Percentiles rank a stretch among this genome's conserved stretches.
Evolutionary conservation across 805 yeast genomes (phyloP).

Genomic region (Lipomyces sp.): DNA sequence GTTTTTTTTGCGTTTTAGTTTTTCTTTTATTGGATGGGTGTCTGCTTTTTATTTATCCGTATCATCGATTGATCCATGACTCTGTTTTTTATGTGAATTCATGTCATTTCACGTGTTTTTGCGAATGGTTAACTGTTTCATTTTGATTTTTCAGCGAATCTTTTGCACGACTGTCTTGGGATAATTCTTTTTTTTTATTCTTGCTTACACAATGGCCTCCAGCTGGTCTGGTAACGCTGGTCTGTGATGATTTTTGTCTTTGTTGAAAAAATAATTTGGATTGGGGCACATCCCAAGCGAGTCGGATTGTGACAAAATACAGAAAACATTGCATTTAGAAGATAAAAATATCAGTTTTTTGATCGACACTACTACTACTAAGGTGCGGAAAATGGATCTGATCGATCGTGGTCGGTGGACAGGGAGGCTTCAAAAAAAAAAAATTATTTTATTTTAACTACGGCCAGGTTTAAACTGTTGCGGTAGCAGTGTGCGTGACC

Average conservation of each 20-base stretch:
- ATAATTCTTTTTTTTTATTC: neutral
- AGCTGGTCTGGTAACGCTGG: neutral
- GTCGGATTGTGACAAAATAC: neutral
- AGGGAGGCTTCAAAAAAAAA: too few relatives aligned
- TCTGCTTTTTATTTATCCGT: neutral
- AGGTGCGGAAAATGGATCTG: too few relatives aligned
- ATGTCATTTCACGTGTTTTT: neutral
- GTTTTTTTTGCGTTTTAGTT: neutral
- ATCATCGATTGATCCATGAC: neutral
- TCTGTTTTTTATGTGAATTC: slow-evolving; percentile 1
- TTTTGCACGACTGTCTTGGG: neutral
- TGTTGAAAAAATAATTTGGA: neutral
- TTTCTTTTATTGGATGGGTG: neutral
- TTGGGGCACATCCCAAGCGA: neutral
- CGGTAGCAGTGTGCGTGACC: too few relatives aligned
- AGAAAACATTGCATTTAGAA: neutral
- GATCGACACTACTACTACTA: too few relatives aligned
- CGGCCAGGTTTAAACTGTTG: too few relatives aligned
- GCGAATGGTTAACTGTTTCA: too few relatives aligned
- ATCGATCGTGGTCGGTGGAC: too few relatives aligned
- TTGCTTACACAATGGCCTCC: neutral
- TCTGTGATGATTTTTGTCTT: neutral
- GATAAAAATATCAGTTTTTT: too few relatives aligned
- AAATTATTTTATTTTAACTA: too few relatives aligned
- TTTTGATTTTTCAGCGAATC: neutral